Evolutionary conservation across 805 yeast genomes (phyloP).

Genomic region (Ogataea corticis): DNA sequence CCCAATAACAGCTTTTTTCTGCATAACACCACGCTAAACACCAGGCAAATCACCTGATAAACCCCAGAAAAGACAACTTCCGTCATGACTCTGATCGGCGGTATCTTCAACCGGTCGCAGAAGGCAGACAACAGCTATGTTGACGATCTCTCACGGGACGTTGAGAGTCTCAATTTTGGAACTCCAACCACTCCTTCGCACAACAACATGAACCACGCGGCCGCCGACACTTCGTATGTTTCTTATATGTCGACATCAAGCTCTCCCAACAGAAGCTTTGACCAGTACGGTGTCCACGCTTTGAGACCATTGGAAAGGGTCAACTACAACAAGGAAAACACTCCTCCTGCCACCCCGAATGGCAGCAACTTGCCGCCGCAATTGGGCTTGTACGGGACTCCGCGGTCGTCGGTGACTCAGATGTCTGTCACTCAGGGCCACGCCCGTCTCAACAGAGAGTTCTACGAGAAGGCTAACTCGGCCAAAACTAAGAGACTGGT

Average conservation of each 20-base stretch:
- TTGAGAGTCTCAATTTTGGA: conserved; percentile 35
- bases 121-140: conserved; percentile 30
- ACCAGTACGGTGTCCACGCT: conserved; percentile 22
- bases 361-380: conserved; percentile 22
- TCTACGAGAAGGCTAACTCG: conserved; percentile 57
- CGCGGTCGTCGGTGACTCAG: conserved; percentile 24
- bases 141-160: conserved; percentile 36
- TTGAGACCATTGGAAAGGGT: conserved; percentile 30
- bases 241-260: conserved; percentile 32
- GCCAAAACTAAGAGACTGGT: conserved; percentile 83
- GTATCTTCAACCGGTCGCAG: conserved; percentile 31
- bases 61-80: neutral
- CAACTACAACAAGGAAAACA: conserved; percentile 45
- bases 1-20: neutral
- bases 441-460: conserved; percentile 40
- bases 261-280: conserved; percentile 34
- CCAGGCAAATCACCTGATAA: neutral
- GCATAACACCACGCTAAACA: neutral
- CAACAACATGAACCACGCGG: conserved; percentile 11
- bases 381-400: conserved; percentile 21
- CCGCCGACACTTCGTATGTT: conserved; percentile 24
- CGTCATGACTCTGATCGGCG: conserved; percentile 32
- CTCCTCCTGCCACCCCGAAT: conserved; percentile 35
- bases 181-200: conserved; percentile 28
- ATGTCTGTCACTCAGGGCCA: conserved; percentile 26